A percentile compares a stretch with the other conserved stretches of the same genome.
Evolutionary conservation across 441 rosid species (phyloP).

Genomic region (Gossypium trilobum): DNA sequence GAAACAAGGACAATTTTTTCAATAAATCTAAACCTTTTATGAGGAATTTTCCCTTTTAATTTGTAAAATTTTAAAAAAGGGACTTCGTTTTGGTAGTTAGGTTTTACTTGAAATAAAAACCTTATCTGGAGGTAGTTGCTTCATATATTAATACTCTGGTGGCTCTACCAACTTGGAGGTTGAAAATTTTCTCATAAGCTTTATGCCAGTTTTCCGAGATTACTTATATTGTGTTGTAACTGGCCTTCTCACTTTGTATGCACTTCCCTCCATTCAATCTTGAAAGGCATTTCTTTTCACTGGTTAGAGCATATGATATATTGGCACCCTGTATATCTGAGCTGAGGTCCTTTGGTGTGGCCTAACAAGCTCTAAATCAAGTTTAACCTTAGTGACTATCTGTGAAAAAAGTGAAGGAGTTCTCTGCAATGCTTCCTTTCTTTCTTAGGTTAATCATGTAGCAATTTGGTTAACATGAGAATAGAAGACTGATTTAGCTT

Average conservation of each 20-base stretch:
- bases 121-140: neutral
- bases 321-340: neutral
- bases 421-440: neutral
- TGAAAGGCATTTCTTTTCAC: neutral
- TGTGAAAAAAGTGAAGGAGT: neutral
- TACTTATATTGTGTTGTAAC: neutral
- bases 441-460: neutral
- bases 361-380: neutral
- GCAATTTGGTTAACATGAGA: neutral
- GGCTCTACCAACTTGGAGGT: neutral
- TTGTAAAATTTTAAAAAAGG: neutral
- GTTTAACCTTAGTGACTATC: neutral
- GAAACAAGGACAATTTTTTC: too few species aligned
- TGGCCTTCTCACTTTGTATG: neutral
- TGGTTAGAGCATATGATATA: neutral
- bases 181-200: neutral
- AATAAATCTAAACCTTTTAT: too few species aligned
- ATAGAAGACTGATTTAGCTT: neutral
- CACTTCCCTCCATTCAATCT: neutral
- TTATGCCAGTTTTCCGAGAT: neutral
- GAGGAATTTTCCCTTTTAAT: neutral
- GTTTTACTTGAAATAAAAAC: neutral
- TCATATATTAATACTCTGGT: neutral
- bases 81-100: too few species aligned
- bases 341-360: neutral